These are phyloP conservation scores for Phytophthora sansomeana DNA, from an alignment of 352 stramenopile genomes.

Conservation along the genomic window DNA sequence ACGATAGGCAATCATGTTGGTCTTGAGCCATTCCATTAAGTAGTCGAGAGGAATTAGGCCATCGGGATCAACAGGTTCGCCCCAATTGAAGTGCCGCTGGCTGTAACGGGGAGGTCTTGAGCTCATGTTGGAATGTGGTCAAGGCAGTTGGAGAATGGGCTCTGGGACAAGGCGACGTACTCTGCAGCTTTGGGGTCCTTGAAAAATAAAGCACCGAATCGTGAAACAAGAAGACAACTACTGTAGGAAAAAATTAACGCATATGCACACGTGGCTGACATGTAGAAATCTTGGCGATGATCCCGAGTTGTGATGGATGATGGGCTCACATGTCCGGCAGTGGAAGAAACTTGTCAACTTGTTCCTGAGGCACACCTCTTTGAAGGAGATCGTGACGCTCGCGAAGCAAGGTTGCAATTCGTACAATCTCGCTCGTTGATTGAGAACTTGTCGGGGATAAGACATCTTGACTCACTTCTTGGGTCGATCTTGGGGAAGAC, in stretches of 20 bases:
- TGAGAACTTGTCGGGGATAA: constrained; percentile 15
- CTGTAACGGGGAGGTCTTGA: neutral
- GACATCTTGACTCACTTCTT: neutral
- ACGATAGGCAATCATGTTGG: neutral
- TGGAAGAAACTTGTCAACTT: constrained; percentile 40
- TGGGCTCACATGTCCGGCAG: constrained; percentile 30
- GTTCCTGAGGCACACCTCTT: constrained; percentile 34
- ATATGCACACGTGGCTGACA: neutral
- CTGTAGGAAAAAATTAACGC: neutral
- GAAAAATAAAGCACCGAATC: too few species aligned
- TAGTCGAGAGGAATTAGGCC: neutral
- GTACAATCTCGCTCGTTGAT: constrained; percentile 38
- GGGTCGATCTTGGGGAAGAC: neutral
- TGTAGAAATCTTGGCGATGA: neutral
- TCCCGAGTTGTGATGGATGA: constrained; percentile 5
- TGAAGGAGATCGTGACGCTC: constrained; percentile 42
- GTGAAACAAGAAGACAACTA: neutral
- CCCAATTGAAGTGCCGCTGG: constrained; percentile 3
- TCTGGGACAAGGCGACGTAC: neutral
- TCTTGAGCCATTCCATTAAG: neutral
- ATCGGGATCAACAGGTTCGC: neutral
- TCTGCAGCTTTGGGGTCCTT: neutral
- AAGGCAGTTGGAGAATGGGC: neutral
- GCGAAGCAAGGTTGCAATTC: constrained; percentile 38
- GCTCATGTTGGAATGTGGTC: neutral